A percentile compares a stretch with the other conserved stretches of the same genome.
These are phyloP conservation scores for Quercus rubra DNA, from an alignment of 306 rosid genomes.

Conservation along the genomic window DNA sequence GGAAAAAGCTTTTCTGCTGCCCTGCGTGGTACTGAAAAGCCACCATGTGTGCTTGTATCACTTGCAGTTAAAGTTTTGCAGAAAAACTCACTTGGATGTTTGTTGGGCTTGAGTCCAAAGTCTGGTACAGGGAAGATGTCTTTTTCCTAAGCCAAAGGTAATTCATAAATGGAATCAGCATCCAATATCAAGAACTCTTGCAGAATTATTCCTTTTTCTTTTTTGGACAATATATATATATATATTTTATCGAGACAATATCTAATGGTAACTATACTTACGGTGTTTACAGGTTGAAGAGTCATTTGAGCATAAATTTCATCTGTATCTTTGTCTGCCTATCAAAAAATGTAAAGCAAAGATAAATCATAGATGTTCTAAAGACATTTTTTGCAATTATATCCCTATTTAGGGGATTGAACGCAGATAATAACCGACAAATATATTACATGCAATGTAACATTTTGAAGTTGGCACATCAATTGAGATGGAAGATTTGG, in stretches of 20 bases:
- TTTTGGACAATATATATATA: no score
- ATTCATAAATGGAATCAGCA: background rate
- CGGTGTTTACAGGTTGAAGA: slow-evolving; percentile 89
- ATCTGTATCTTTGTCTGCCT: slow-evolving; percentile 96
- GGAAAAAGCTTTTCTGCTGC: slow-evolving; percentile 97
- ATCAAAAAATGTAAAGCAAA: slow-evolving; percentile 18
- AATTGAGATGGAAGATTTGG: slow-evolving; percentile 87
- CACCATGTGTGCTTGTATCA: slow-evolving; percentile 95
- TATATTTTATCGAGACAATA: background rate
- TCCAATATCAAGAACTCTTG: background rate
- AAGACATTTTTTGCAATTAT: background rate
- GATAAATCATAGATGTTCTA: background rate
- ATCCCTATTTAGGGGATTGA: background rate
- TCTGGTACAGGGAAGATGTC: slow-evolving; percentile 86
- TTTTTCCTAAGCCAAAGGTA: slow-evolving; percentile 53
- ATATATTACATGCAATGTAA: slow-evolving; percentile 73
- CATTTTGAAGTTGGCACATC: slow-evolving; percentile 85
- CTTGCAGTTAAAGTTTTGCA: slow-evolving; percentile 97
- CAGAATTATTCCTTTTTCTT: background rate
- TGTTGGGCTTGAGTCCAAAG: slow-evolving; percentile 72
- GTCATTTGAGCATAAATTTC: slow-evolving; percentile 97
- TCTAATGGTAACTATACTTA: slow-evolving; percentile 35
- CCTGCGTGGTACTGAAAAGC: slow-evolving; percentile 91
- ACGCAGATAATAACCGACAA: background rate
- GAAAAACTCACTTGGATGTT: slow-evolving; percentile 92